Evolutionary conservation across 345 rosid species (phyloP), one percentile per base, ranked within the genome.

Genomic region (Passiflora organensis): DNA sequence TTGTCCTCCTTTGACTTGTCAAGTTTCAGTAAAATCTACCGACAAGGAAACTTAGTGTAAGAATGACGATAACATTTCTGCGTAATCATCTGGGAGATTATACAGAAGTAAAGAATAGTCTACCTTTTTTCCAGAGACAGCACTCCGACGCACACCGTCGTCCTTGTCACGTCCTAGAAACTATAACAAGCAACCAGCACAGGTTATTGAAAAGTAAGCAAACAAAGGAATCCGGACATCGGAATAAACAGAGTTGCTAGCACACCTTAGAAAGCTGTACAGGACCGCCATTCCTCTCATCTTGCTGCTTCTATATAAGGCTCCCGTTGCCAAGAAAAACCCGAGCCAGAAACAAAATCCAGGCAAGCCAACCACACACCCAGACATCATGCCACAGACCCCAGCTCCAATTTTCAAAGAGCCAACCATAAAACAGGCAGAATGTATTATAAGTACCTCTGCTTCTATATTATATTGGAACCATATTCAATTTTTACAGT

Each of bases 321-420:
- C 87, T 86, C 96, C 73, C 77, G 78, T 75, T 76, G 91, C 91
- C 94, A 93, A 47, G 76, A 77, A 65, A 74, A 66, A 64, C 70
- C 76, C 44, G 41, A 73, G 70, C 75, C 73, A 72, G 70, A 67
- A 70, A 80, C 55, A 78, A 58, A 65, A 84, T 67, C 80, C 77
- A 78, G 72, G 80, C 78, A 86, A 80, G 66, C 50, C 69, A 78
- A 81, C 57, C 67, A 56, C 72, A 81, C 69, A 58, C 63, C 93
- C 85, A 66, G 77, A 56, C 52, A 62, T 67, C 70, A 81, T 72
- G 96, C 74, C 89, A 80, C 67, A 75, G 80, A 71, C 78, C 87
- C 82, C 95, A 85, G 99, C 99, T 93, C 99, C 95, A 86, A 86
- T 75, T 81, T 66, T 77, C 86, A 55, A 78, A 86, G 96, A 85